Percentiles rank a stretch among this genome's conserved stretches.
Conservation (phyloP, 495 filamentous ascomycete species). For the Talaromyces liani region DNA sequence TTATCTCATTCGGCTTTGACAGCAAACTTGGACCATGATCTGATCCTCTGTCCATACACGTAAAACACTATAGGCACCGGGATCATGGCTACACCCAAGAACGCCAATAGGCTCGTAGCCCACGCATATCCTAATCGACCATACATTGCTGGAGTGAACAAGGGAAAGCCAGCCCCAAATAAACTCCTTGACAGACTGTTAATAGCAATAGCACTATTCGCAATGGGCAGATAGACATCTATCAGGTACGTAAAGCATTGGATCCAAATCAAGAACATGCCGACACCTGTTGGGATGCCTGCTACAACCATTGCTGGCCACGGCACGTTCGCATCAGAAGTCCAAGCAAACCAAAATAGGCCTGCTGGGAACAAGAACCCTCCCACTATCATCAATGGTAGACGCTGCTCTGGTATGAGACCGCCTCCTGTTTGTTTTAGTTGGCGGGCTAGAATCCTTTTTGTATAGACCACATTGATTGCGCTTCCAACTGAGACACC, state of each 20-base stretch:
- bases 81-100: not conserved
- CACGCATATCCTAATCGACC: not conserved
- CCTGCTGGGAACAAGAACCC: not conserved
- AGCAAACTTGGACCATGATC: no score
- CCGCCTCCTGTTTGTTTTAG: not conserved
- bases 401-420: not conserved
- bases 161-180: slow-evolving; percentile 7
- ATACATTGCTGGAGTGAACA: slow-evolving; percentile 5
- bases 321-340: not conserved
- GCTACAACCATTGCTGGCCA: not conserved
- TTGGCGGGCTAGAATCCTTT: not conserved
- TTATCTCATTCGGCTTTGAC: no score
- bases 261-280: not conserved
- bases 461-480: not conserved
- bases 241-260: not conserved
- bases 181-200: not conserved
- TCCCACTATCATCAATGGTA: not conserved
- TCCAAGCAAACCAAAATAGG: not conserved
- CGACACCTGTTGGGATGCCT: not conserved
- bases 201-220: not conserved
- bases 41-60: not conserved
- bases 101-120: slow-evolving; percentile 11
- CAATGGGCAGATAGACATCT: not conserved
- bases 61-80: not conserved
- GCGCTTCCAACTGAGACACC: not conserved